Percentiles rank a stretch among this genome's conserved stretches.
phyloP scores from a whole-genome alignment of 2,329 filamentous ascomycete species.

The Sordariomycetes sp. region DNA sequence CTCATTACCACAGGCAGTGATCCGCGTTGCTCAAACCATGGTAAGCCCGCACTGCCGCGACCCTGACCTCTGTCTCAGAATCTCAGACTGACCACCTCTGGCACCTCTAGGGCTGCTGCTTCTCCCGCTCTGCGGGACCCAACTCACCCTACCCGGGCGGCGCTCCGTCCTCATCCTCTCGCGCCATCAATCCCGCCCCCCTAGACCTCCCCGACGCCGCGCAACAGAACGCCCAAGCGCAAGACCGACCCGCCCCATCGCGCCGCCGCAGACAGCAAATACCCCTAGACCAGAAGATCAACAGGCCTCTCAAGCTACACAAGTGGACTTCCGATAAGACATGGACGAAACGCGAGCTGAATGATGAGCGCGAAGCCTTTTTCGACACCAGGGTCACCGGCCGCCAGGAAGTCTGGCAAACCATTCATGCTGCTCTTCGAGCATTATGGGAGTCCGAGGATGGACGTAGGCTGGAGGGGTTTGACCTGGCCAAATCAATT shows the following conservation, averaged over 20 bases:
- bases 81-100: too few relatives aligned
- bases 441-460: slow-evolving; percentile 50
- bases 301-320: slow-evolving; percentile 57
- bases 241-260: not conserved
- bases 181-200: slow-evolving; percentile 39
- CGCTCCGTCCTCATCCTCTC: slow-evolving; percentile 38
- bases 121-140: slow-evolving; percentile 41
- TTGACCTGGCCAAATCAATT: slow-evolving; percentile 69
- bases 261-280: slow-evolving; percentile 25
- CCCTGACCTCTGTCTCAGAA: too few relatives aligned
- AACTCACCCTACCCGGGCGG: slow-evolving; percentile 46
- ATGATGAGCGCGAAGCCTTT: slow-evolving; percentile 68
- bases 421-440: slow-evolving; percentile 58
- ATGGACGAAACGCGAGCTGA: slow-evolving; percentile 64
- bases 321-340: slow-evolving; percentile 51
- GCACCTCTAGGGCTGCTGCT: slow-evolving; percentile 47
- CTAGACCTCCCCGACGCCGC: slow-evolving; percentile 20
- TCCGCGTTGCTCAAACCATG: too few relatives aligned
- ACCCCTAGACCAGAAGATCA: slow-evolving; percentile 56
- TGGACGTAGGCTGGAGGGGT: slow-evolving; percentile 24
- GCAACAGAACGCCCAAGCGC: slow-evolving; percentile 3
- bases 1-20: too few relatives aligned
- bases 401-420: slow-evolving; percentile 69
- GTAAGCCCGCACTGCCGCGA: too few relatives aligned
- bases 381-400: slow-evolving; percentile 86